Conservation (phyloP, 2,329 filamentous ascomycete genomes). For the Scorias spongiosa region DNA sequence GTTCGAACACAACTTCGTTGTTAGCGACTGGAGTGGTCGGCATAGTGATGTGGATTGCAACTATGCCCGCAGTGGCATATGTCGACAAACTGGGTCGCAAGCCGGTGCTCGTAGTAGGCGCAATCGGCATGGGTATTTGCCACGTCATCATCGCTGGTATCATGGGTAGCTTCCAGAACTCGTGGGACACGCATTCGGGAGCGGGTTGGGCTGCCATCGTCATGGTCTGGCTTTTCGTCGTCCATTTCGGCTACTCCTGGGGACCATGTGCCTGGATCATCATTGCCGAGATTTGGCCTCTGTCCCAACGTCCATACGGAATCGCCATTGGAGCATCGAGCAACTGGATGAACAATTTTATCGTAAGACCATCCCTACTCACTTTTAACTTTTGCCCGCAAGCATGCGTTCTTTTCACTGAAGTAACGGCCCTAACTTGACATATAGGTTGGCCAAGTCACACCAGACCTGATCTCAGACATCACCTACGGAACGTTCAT, state of each 20-base stretch:
- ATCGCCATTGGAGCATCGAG: conserved; percentile 47
- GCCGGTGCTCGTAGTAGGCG: conserved; percentile 45
- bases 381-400: too few species aligned
- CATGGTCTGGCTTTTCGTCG: conserved; percentile 61
- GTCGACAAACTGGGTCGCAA: conserved; percentile 53
- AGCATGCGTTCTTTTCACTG: conserved; percentile 5
- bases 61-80: conserved; percentile 50
- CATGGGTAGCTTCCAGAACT: conserved; percentile 45
- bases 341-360: conserved; percentile 38
- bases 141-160: conserved; percentile 44
- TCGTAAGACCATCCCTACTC: conserved; percentile 36
- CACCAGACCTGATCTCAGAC: conserved; percentile 47
- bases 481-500: conserved; percentile 60
- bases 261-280: conserved; percentile 56
- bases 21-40: conserved; percentile 58
- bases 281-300: conserved; percentile 58
- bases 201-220: conserved; percentile 55
- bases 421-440: neutral
- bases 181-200: conserved; percentile 41
- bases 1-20: conserved; percentile 35
- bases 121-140: conserved; percentile 44
- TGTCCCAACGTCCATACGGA: conserved; percentile 55
- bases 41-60: conserved; percentile 54
- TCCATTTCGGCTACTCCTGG: conserved; percentile 65
- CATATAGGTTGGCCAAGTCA: conserved; percentile 54